Evolutionary conservation across 495 filamentous ascomycete genomes (phyloP).

Genomic region (Neurospora sp.): DNA sequence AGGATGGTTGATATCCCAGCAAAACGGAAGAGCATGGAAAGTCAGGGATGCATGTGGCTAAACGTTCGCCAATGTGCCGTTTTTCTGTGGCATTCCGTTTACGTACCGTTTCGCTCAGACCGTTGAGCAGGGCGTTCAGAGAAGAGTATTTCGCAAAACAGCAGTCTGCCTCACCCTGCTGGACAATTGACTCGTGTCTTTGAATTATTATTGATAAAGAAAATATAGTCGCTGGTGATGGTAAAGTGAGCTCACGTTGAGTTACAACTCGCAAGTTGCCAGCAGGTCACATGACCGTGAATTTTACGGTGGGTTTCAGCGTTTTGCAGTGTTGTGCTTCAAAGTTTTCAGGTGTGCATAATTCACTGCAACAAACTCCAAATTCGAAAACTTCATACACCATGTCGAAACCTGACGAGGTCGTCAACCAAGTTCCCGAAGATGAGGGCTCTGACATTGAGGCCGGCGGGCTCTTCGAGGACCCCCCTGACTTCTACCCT

Average conservation of each 20-base stretch:
- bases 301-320: neutral
- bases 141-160: neutral
- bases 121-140: neutral
- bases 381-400: neutral
- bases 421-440: neutral
- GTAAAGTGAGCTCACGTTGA: neutral
- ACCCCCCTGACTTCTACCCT: conserved; percentile 68
- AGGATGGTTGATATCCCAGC: neutral
- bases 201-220: neutral
- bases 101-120: neutral
- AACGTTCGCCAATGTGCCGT: neutral
- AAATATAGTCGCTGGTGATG: neutral
- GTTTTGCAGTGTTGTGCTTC: no score
- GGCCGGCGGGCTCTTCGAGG: conserved; percentile 52
- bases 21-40: neutral
- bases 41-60: neutral
- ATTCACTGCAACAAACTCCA: neutral
- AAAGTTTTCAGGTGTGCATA: neutral
- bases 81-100: neutral
- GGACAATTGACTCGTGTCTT: neutral
- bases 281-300: neutral
- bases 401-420: neutral
- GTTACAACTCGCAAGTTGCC: neutral
- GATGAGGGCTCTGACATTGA: conserved; percentile 1
- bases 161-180: neutral